Conservation (phyloP, 208 protist species). For the Acanthamoeba castellanii region DNA sequence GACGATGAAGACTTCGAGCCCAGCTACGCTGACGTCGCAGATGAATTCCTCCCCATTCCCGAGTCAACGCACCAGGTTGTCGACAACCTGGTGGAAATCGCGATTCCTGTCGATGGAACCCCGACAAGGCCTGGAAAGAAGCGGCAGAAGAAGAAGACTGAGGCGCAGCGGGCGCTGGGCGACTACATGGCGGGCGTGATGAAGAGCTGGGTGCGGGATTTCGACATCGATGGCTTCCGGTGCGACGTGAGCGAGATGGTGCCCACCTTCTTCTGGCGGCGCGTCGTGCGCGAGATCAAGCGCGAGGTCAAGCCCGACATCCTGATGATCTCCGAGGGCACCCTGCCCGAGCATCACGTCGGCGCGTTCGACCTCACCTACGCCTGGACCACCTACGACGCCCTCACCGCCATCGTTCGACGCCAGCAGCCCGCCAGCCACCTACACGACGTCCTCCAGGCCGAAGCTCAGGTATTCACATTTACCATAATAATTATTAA, state of each 20-base stretch:
- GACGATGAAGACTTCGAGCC: neutral
- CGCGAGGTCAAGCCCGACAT: neutral
- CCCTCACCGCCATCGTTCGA: neutral
- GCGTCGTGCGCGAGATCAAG: slow-evolving; percentile 2
- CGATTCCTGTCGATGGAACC: neutral
- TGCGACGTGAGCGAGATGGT: slow-evolving; percentile 45
- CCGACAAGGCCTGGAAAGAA: neutral
- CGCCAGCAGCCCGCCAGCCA: neutral
- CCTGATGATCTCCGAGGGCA: slow-evolving; percentile 33
- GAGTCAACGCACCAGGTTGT: neutral
- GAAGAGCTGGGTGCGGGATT: slow-evolving; percentile 5
- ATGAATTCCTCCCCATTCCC: too few relatives aligned
- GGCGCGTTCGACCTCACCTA: slow-evolving; percentile 7
- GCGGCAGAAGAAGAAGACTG: neutral
- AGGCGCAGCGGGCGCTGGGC: neutral
- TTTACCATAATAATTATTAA: too few relatives aligned
- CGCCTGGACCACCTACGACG: slow-evolving; percentile 31
- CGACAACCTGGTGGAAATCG: neutral
- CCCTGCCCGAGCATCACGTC: slow-evolving; percentile 7
- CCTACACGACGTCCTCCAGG: neutral
- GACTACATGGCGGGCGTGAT: slow-evolving; percentile 23
- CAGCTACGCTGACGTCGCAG: neutral
- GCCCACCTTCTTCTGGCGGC: slow-evolving; percentile 30
- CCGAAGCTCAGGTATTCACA: neutral
- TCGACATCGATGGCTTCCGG: slow-evolving; percentile 29